Evolutionary conservation across 768 basidiomycete genomes (phyloP).

Genomic region (Russula foetens): DNA sequence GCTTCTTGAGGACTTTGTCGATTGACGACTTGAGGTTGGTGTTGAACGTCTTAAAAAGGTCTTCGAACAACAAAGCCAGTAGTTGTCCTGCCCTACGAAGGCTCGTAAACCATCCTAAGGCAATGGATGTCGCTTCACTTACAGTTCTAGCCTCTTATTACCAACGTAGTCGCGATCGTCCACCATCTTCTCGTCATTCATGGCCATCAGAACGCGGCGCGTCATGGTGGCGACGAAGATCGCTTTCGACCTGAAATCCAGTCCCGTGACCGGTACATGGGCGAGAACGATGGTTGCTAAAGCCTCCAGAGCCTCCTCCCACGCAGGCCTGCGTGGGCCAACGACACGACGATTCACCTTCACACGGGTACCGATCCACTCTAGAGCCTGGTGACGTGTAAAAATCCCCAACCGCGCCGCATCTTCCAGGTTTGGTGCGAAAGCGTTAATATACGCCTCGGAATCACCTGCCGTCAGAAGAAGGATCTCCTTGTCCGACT

Average conservation of each 20-base stretch:
- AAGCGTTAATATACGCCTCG: constrained; percentile 78
- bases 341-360: constrained; percentile 77
- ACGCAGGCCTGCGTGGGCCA: constrained; percentile 75
- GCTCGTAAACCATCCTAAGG: not conserved
- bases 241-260: constrained; percentile 90
- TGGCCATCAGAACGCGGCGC: constrained; percentile 88
- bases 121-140: constrained; percentile 27
- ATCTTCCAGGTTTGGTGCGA: constrained; percentile 90
- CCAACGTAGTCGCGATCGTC: constrained; percentile 99
- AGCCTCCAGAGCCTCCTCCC: constrained; percentile 94
- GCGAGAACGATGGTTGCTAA: constrained; percentile 96
- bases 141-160: constrained; percentile 98
- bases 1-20: constrained; percentile 96
- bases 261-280: constrained; percentile 83
- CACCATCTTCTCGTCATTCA: constrained; percentile 94
- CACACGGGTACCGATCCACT: constrained; percentile 90
- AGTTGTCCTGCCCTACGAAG: constrained; percentile 81
- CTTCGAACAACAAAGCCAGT: constrained; percentile 91
- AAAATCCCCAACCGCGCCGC: constrained; percentile 86
- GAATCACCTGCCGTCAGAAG: constrained; percentile 88
- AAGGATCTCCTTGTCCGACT: constrained; percentile 96
- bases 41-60: constrained; percentile 98
- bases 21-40: constrained; percentile 90
- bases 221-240: constrained; percentile 99
- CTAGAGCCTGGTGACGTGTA: constrained; percentile 88